A percentile compares a stretch with the other conserved stretches of the same genome.
Conservation (phyloP, 1,139 yeast species). For the Waltiozyma solani region DNA sequence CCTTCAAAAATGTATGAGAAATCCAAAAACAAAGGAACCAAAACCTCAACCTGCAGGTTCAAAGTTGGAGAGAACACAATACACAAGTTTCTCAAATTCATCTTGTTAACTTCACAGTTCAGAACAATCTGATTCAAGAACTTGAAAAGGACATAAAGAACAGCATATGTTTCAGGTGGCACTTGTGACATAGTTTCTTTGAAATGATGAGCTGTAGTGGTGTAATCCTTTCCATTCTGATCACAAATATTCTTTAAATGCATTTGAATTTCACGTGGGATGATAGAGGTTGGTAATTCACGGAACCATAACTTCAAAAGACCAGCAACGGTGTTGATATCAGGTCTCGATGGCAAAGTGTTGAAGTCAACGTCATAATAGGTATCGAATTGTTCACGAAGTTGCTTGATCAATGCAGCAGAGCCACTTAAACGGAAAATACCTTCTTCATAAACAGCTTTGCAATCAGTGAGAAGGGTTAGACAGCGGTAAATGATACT, state of each 20-base stretch:
- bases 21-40: conserved; percentile 54
- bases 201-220: background rate
- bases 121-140: conserved; percentile 58
- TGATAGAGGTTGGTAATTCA: conserved; percentile 56
- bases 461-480: conserved; percentile 52
- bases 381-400: conserved; percentile 59
- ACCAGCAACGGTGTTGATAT: conserved; percentile 74
- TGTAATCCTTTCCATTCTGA: background rate
- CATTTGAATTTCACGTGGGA: conserved; percentile 39
- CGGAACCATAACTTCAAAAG: conserved; percentile 65
- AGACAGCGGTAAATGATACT: conserved; percentile 71
- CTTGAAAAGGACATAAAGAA: conserved; percentile 55
- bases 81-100: conserved; percentile 72
- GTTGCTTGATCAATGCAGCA: conserved; percentile 60
- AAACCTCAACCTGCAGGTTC: conserved; percentile 56
- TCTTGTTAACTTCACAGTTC: conserved; percentile 60
- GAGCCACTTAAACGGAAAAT: conserved; percentile 88
- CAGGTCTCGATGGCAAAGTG: conserved; percentile 28
- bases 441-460: conserved; percentile 83
- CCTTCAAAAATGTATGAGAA: conserved; percentile 54
- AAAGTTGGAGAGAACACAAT: conserved; percentile 84
- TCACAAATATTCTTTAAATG: conserved; percentile 28
- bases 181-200: conserved; percentile 20
- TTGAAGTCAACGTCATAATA: conserved; percentile 63
- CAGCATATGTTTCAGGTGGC: conserved; percentile 48